Base-by-base conservation (phyloP, 129 eudicot genomes). In the Oenanthe sinensis region DNA sequence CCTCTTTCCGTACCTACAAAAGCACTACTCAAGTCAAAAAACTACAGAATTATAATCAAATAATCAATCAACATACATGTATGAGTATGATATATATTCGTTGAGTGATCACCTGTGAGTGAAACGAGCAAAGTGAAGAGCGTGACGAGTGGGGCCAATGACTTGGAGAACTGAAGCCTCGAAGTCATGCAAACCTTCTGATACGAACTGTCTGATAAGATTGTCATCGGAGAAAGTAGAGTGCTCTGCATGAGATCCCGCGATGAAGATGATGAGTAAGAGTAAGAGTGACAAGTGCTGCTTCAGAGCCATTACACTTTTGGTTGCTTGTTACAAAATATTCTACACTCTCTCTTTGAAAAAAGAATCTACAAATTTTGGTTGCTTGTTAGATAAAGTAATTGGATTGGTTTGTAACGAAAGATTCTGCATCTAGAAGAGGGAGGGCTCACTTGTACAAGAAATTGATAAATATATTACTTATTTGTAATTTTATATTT, bases 101-200 rank as follows among this genome's bases (percentile, higher is more conserved):
- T 10, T 45, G 14, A 45, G 3, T n/a, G 4, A 33, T 33, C 36
- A 90, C 98, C 93, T 88, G 78, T 88, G 96, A 84, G 97, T 93
- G 74, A 88, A 96, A 71, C 99, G 92, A 65, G 97, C 97, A 75
- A 96, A 96, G 86, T 96, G 85, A 77, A 86, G 89, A 79, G 96
- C 94, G 74, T 87, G 95, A 4, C 81, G 91, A 79, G 92, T 84
- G 78, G 86, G 75, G 33, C 99, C 99, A 75, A 96, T 67, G 63
- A 83, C 86, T 58, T 83, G 71, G 44, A 86, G 71, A 77, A 96
- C 82, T 4, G 87, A 77, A 42, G 82, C 37, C 78, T 92, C 90
- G 2, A 90, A 81, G 36, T 92, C 91, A 39, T 70, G 88, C 26
- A 91, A 76, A 67, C 84, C 88, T 81, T 88, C 92, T 0, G 90